Percentiles rank a stretch among this genome's conserved stretches.
Conservation (phyloP, 352 stramenopile genomes). For the Pythium dissimile region DNA sequence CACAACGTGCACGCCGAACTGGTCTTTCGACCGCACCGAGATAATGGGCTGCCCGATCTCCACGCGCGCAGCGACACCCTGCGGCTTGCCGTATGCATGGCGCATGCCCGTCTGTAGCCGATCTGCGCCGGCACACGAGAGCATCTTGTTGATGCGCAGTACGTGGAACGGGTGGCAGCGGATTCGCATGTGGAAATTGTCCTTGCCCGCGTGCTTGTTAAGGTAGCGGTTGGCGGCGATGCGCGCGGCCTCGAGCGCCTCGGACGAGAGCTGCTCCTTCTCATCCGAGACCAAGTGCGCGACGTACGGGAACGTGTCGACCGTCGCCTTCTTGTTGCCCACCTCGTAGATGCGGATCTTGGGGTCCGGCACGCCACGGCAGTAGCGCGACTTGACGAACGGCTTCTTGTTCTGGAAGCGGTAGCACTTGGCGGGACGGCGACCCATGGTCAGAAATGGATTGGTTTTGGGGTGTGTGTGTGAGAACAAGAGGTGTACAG, state of each 20-base stretch:
- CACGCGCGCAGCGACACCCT: conserved; percentile 96
- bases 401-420: conserved; percentile 99
- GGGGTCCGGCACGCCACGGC: conserved; percentile 96
- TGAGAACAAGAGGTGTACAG: no score
- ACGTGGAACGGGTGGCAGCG: conserved; percentile 99
- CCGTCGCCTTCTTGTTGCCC: conserved; percentile 97
- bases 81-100: conserved; percentile 99
- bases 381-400: conserved; percentile 99
- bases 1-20: conserved; percentile 90
- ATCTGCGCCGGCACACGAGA: conserved; percentile 99
- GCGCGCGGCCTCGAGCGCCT: conserved; percentile 97
- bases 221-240: conserved; percentile 99
- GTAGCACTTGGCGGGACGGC: conserved; percentile 97
- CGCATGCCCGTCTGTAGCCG: conserved; percentile 98
- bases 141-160: conserved; percentile 99
- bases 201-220: conserved; percentile 97
- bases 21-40: conserved; percentile 96
- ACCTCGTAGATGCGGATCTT: conserved; percentile 99
- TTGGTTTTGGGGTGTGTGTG: no score
- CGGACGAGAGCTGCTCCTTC: conserved; percentile 94
- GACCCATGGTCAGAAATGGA: conserved; percentile 48
- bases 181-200: conserved; percentile 99
- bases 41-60: conserved; percentile 99
- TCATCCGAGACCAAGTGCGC: conserved; percentile 95
- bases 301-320: conserved; percentile 99